phyloP scores from a whole-genome alignment of 2,329 filamentous ascomycete genomes.

The Aspergillus ustus region DNA sequence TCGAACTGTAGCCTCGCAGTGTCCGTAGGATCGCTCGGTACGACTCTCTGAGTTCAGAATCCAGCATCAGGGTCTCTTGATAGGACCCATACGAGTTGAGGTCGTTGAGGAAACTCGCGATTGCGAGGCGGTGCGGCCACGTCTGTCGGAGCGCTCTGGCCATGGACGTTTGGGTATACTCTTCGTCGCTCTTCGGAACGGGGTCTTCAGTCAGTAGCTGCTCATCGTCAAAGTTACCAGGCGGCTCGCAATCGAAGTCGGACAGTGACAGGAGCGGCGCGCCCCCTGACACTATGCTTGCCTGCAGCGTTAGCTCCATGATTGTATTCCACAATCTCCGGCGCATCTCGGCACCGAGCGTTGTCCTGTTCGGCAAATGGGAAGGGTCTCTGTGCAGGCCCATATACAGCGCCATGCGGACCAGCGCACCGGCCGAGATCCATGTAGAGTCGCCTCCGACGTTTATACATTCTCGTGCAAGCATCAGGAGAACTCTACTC shows the following conservation, averaged over 20 bases:
- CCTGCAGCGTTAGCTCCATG: constrained; percentile 44
- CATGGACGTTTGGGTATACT: constrained; percentile 42
- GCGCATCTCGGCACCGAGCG: constrained; percentile 32
- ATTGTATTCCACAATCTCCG: constrained; percentile 38
- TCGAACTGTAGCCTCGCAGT: constrained; percentile 21
- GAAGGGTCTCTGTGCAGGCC: constrained; percentile 48
- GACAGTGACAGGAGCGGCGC: constrained; percentile 39
- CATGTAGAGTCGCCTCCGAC: constrained; percentile 43
- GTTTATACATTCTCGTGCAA: constrained; percentile 42
- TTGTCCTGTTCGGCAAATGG: constrained; percentile 31
- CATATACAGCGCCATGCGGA: constrained; percentile 46
- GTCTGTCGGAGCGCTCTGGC: constrained; percentile 43
- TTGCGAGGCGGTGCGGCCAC: constrained; percentile 41
- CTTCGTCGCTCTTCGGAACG: constrained; percentile 29
- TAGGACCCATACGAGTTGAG: constrained; percentile 27
- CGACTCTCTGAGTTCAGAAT: constrained; percentile 49
- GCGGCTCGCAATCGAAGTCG: constrained; percentile 44
- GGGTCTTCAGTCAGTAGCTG: constrained; percentile 38
- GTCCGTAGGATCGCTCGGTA: constrained; percentile 49
- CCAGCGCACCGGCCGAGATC: constrained; percentile 43
- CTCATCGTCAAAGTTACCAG: constrained; percentile 48
- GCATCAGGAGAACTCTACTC: constrained; percentile 41
- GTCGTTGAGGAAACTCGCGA: constrained; percentile 37
- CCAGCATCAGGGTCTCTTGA: constrained; percentile 34
- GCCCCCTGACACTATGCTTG: constrained; percentile 41